Evolutionary conservation across 129 eudicot genomes (phyloP), one percentile per base, ranked within the genome.

Genomic region (Oenanthe sinensis): DNA sequence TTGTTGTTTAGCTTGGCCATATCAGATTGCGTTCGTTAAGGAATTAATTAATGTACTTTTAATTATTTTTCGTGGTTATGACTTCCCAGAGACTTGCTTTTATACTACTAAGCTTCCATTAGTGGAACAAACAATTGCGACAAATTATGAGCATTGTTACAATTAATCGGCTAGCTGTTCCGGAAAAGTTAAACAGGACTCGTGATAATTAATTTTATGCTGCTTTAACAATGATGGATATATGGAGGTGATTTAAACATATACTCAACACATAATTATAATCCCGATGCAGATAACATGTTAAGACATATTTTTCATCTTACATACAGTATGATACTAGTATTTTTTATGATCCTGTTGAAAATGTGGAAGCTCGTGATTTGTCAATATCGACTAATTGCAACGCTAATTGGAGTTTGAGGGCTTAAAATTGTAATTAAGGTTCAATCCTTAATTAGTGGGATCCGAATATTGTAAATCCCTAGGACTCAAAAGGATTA

Each of bases 61-160:
- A 24, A 11, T 63, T 62, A 6, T 3, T 24, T 20, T 68, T 46
- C 24, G 1, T 48, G 6, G 6, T 48, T 68, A 4, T 42, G 15
- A 17, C 24, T 42, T 20, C 30, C 2, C 50, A 2, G 50, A 39
- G 8, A 11, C 43, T 30, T 22, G 16, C 50, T 71, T 22, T 71
- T 71, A 71, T 42, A 22, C 14, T 71, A 42, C 15, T 7, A 10
- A 39, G 8, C 17, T 22, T 42, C 2, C 14, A 20, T 30, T 17
- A 70, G n/a, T 70, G 46, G 39, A 47, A 39, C 42, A 4, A 70
- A 33, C 45, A 70, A 5, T 39, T 70, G 45, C 9, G 75, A 39
- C 75, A 70, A 39, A 69, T 55, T 22, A 20, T 65, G 71, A n/a
- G 50, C 52, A 71, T 71, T 71, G 75, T 71, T 71, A 8, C 8